These are phyloP conservation scores for Puccinia horiana DNA, from an alignment of 1,284 basidiomycete genomes.

Conservation along the genomic window DNA sequence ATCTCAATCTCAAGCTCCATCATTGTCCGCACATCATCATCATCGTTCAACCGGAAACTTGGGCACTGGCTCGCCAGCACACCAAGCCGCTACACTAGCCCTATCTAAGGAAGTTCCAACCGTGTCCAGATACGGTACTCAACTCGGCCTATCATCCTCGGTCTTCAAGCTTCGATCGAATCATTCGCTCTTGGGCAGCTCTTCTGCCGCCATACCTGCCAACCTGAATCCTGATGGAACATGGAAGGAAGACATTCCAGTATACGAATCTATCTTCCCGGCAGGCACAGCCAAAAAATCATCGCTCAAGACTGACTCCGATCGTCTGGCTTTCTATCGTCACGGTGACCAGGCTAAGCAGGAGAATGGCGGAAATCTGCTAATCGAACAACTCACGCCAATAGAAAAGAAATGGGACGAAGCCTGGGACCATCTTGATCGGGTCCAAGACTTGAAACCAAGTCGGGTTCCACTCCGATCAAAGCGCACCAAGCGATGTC, in stretches of 20 bases:
- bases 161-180: slow-evolving; percentile 43
- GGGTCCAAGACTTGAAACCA: slow-evolving; percentile 74
- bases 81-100: slow-evolving; percentile 57
- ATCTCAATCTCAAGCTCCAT: slow-evolving; percentile 55
- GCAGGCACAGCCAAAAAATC: slow-evolving; percentile 19
- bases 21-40: slow-evolving; percentile 1
- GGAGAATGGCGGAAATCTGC: background rate
- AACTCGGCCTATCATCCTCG: slow-evolving; percentile 40
- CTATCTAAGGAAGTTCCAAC: slow-evolving; percentile 46
- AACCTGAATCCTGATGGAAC: slow-evolving; percentile 24
- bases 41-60: slow-evolving; percentile 10
- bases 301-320: background rate
- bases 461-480: slow-evolving; percentile 85
- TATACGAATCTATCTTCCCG: slow-evolving; percentile 42
- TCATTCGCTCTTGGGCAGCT: slow-evolving; percentile 2
- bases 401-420: slow-evolving; percentile 44
- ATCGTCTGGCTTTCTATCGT: slow-evolving; percentile 33
- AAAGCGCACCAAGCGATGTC: slow-evolving; percentile 92
- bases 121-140: slow-evolving; percentile 36
- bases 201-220: slow-evolving; percentile 1
- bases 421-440: slow-evolving; percentile 34
- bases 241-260: slow-evolving; percentile 21
- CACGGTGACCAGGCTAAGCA: background rate
- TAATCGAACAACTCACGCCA: slow-evolving; percentile 30
- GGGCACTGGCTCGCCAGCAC: slow-evolving; percentile 50